Percentiles rank a stretch among this genome's conserved stretches.
Evolutionary conservation across 805 yeast genomes (phyloP).

Genomic region (Ogataea paradorogensis): DNA sequence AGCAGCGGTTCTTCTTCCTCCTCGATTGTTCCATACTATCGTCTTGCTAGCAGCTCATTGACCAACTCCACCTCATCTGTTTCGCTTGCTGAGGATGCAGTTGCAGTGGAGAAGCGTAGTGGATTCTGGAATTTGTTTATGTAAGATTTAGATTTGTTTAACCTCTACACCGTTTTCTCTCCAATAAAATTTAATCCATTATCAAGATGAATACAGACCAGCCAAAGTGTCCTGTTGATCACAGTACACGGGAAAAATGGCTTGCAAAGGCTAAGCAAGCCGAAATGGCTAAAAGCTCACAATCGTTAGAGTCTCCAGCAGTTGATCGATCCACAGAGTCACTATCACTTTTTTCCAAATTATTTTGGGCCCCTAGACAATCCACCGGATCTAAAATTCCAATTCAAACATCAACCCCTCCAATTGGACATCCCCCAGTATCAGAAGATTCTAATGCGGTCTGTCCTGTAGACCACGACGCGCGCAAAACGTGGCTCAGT

Average conservation of each 20-base stretch:
- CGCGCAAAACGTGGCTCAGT: conserved; percentile 11
- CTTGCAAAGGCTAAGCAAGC: conserved; percentile 34
- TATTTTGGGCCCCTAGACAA: conserved; percentile 10
- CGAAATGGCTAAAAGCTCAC: conserved; percentile 12
- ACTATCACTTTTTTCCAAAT: conserved; percentile 1
- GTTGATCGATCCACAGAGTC: background rate
- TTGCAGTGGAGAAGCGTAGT: conserved; percentile 13
- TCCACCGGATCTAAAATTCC: background rate
- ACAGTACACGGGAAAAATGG: conserved; percentile 59
- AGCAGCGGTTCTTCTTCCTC: conserved; percentile 5
- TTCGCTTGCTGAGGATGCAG: conserved; percentile 14
- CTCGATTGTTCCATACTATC: conserved; percentile 14
- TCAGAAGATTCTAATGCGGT: background rate
- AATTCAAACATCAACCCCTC: background rate
- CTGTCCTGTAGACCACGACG: conserved; percentile 10
- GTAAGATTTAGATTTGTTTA: conserved; percentile 4
- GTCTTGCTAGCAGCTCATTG: conserved; percentile 8
- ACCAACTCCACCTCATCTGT: conserved; percentile 13
- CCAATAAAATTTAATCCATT: conserved; percentile 18
- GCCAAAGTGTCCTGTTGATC: conserved; percentile 67
- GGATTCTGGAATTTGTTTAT: conserved; percentile 22
- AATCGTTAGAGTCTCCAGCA: background rate
- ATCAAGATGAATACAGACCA: conserved; percentile 24
- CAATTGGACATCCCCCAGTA: conserved; percentile 3
- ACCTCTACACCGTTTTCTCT: conserved; percentile 1